phyloP scores from a whole-genome alignment of 2,329 filamentous ascomycete species.

The Proliferodiscus dingleyae region DNA sequence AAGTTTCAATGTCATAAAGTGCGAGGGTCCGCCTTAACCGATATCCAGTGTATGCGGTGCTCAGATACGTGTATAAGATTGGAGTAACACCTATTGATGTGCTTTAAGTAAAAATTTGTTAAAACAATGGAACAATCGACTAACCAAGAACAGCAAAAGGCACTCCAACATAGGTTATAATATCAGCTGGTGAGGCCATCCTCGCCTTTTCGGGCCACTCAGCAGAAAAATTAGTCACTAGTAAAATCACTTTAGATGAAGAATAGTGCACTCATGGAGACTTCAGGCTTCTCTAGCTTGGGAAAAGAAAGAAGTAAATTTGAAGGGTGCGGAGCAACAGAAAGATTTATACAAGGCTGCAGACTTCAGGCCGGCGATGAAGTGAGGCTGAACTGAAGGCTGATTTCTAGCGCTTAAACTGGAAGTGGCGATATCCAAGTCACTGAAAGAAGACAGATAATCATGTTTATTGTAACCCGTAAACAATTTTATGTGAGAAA shows the following conservation, averaged over 20 bases:
- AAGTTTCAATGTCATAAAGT: slow-evolving; percentile 1
- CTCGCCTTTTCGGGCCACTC: background rate
- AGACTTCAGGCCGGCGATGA: background rate
- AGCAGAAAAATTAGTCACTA: background rate
- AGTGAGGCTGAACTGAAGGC: background rate
- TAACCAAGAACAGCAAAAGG: slow-evolving; percentile 50
- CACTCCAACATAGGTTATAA: slow-evolving; percentile 51
- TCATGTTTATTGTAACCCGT: too few species aligned
- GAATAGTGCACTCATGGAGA: too few species aligned
- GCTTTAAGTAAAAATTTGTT: background rate
- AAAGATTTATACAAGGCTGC: background rate
- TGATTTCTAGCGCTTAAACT: background rate
- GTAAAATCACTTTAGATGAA: too few species aligned
- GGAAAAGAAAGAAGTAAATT: too few species aligned
- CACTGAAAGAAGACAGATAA: too few species aligned
- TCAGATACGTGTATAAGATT: slow-evolving; percentile 4
- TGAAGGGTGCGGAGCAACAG: background rate
- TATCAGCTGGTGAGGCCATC: slow-evolving; percentile 36
- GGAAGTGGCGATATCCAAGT: background rate
- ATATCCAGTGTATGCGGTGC: background rate
- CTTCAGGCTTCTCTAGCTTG: too few species aligned
- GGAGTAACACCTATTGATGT: background rate
- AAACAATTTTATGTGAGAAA: too few species aligned
- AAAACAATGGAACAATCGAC: background rate
- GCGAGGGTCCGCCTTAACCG: background rate